phyloP scores from a whole-genome alignment of 2,329 filamentous ascomycete genomes.

The Cladorrhinum sp. region DNA sequence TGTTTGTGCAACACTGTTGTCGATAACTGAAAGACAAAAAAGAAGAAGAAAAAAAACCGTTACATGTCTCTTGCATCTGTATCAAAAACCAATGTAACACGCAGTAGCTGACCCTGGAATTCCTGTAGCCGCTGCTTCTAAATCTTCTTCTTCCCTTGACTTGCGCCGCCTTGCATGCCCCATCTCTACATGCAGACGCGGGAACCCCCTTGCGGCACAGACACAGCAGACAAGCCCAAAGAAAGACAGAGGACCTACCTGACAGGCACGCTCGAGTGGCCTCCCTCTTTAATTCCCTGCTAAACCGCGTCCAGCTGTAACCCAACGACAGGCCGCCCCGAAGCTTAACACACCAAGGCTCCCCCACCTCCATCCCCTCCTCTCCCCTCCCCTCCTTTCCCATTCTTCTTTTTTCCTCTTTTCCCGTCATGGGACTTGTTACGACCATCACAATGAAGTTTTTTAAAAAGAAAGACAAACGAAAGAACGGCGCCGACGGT shows the following conservation, averaged over 20 bases:
- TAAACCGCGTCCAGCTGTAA: neutral
- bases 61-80: neutral
- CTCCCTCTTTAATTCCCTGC: neutral
- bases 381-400: conserved; percentile 2
- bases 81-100: neutral
- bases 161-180: neutral
- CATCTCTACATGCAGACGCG: neutral
- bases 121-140: neutral
- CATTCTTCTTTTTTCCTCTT: neutral
- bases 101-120: neutral
- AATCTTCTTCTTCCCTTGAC: neutral
- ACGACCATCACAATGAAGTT: conserved; percentile 31
- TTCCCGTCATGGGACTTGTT: conserved; percentile 12
- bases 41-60: neutral
- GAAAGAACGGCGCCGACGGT: conserved; percentile 26
- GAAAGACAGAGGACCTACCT: neutral
- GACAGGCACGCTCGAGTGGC: neutral
- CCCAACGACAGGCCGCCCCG: neutral
- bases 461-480: conserved; percentile 36
- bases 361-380: conserved; percentile 10
- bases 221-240: neutral
- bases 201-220: neutral
- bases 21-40: too few relatives aligned
- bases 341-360: neutral
- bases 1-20: neutral